A percentile compares a stretch with the other conserved stretches of the same genome.
These are phyloP conservation scores for Didymella pomorum DNA, from an alignment of 2,329 filamentous ascomycete genomes.

Conservation along the genomic window DNA sequence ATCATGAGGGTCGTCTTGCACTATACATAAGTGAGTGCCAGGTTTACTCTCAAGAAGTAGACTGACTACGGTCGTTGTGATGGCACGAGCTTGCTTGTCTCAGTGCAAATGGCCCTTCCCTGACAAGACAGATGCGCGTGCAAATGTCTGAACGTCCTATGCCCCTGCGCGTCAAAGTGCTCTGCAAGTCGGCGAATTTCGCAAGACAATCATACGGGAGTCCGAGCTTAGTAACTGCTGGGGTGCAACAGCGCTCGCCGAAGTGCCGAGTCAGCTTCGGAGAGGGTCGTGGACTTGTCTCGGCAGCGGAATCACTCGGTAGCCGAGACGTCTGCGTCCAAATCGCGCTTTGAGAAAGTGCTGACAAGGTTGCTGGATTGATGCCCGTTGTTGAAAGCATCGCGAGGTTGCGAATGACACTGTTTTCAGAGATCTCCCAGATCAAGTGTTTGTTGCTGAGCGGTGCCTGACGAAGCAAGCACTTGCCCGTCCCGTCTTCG, in stretches of 20 bases:
- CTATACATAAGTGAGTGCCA: no score
- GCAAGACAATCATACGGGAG: neutral
- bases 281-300: neutral
- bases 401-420: neutral
- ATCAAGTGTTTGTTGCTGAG: conserved; percentile 2
- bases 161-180: neutral
- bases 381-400: neutral
- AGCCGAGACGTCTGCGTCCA: neutral
- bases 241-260: neutral
- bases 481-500: conserved; percentile 3
- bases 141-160: neutral
- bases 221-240: neutral
- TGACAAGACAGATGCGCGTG: neutral
- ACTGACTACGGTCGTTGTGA: neutral
- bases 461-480: conserved; percentile 6
- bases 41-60: no score
- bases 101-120: neutral
- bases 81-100: neutral
- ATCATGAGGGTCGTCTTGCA: no score
- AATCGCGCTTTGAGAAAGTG: neutral
- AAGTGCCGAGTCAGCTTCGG: conserved; percentile 1
- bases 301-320: neutral
- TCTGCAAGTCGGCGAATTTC: neutral
- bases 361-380: neutral
- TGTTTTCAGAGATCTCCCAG: neutral